A percentile compares a stretch with the other conserved stretches of the same genome.
Conservation (phyloP, 2,329 filamentous ascomycete genomes). For the Allantophomopsis cytisporea region DNA sequence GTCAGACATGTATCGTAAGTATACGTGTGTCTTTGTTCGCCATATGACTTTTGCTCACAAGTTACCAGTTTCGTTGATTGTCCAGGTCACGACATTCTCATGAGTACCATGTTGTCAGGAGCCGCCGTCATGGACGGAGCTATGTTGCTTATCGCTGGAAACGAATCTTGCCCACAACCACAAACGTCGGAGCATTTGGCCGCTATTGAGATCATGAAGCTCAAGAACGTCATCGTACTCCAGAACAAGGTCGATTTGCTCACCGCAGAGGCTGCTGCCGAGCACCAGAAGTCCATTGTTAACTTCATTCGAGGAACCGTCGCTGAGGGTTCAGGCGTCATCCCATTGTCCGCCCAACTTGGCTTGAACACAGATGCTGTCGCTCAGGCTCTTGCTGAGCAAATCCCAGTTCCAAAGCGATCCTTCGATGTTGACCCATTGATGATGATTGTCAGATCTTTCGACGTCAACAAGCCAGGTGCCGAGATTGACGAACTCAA, state of each 20-base stretch:
- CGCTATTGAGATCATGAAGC: slow-evolving; percentile 99
- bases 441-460: slow-evolving; percentile 99
- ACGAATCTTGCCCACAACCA: slow-evolving; percentile 95
- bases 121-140: slow-evolving; percentile 99
- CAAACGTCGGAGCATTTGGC: slow-evolving; percentile 98
- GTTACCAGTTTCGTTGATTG: slow-evolving; percentile 78
- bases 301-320: slow-evolving; percentile 98
- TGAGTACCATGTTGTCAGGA: slow-evolving; percentile 99
- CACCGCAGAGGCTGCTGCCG: slow-evolving; percentile 84
- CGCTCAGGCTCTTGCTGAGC: slow-evolving; percentile 90
- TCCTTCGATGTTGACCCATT: slow-evolving; percentile 88
- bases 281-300: slow-evolving; percentile 92
- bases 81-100: slow-evolving; percentile 99
- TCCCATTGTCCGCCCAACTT: slow-evolving; percentile 92
- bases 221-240: slow-evolving; percentile 97
- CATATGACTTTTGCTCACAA: slow-evolving; percentile 12
- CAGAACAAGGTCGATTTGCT: slow-evolving; percentile 99
- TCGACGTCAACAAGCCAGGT: slow-evolving; percentile 99
- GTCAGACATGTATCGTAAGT: slow-evolving; percentile 85
- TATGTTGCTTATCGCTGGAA: slow-evolving; percentile 89
- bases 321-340: slow-evolving; percentile 86
- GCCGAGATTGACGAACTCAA: slow-evolving; percentile 97
- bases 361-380: slow-evolving; percentile 99
- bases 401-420: slow-evolving; percentile 80
- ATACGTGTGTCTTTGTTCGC: slow-evolving; percentile 1